Evolutionary conservation across 352 stramenopile species (phyloP).

Genomic region (Phytopythium kandeliae): DNA sequence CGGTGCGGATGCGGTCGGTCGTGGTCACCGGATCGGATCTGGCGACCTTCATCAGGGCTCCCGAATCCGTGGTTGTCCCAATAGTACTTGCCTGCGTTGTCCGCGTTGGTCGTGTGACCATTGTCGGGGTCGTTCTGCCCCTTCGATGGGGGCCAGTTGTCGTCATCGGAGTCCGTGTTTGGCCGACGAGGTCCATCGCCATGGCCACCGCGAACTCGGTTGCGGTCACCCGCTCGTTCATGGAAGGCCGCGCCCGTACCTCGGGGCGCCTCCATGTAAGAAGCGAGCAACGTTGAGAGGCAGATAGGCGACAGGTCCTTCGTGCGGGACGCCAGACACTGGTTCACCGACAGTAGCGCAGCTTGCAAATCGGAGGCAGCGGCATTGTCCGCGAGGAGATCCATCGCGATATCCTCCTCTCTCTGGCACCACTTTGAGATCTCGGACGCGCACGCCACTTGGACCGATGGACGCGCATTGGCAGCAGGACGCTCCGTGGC

Average conservation of each 20-base stretch:
- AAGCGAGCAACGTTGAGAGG: neutral
- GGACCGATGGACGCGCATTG: neutral
- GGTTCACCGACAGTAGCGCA: neutral
- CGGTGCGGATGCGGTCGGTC: neutral
- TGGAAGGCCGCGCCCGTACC: neutral
- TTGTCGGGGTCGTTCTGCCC: neutral
- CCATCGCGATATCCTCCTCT: neutral
- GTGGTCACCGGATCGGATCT: neutral
- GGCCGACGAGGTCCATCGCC: neutral
- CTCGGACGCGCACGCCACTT: constrained; percentile 2
- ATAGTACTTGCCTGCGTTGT: neutral
- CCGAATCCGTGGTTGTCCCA: constrained; percentile 5
- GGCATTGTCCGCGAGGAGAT: neutral
- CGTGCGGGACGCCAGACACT: neutral
- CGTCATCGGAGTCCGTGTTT: neutral
- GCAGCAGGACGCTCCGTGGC: neutral
- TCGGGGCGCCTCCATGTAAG: neutral
- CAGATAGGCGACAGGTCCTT: neutral
- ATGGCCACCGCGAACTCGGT: neutral
- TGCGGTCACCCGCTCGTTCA: neutral
- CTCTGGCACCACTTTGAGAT: neutral
- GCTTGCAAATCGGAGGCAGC: neutral
- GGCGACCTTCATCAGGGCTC: neutral
- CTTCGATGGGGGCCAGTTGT: neutral
- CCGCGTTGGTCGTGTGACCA: too few relatives aligned